Percentiles rank a stretch among this genome's conserved stretches.
These are phyloP conservation scores for Celoporthe dispersa DNA, from an alignment of 2,329 filamentous ascomycete genomes.

Conservation along the genomic window DNA sequence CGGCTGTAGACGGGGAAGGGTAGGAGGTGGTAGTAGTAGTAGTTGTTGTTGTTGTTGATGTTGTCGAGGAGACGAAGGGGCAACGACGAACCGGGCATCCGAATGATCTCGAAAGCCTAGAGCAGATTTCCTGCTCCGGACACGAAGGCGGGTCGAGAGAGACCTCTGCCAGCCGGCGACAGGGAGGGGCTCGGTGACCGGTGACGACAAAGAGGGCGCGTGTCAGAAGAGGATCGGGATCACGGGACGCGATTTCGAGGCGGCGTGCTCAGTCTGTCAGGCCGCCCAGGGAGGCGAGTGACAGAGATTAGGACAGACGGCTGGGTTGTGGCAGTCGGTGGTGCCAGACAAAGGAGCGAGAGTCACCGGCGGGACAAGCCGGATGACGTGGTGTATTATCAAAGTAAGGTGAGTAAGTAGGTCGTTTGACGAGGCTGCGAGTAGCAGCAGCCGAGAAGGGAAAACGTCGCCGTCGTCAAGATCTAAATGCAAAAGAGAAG, in stretches of 20 bases:
- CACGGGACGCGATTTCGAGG: conserved; percentile 24
- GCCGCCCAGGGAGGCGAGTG: conserved; percentile 18
- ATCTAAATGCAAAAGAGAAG: conserved; percentile 13
- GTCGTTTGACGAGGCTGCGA: neutral
- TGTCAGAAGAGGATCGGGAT: conserved; percentile 20
- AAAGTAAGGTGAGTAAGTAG: conserved; percentile 4
- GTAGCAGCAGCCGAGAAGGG: conserved; percentile 2
- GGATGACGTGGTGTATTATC: conserved; percentile 25
- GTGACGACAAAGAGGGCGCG: conserved; percentile 26
- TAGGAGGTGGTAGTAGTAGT: neutral
- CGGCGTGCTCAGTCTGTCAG: conserved; percentile 17
- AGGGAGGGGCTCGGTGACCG: conserved; percentile 20
- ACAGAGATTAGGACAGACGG: conserved; percentile 20
- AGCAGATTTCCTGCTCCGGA: conserved; percentile 30
- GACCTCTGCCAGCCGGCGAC: conserved; percentile 25
- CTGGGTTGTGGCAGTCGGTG: conserved; percentile 14
- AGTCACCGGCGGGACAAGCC: conserved; percentile 22
- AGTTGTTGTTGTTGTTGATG: conserved; percentile 26
- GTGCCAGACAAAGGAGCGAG: conserved; percentile 27
- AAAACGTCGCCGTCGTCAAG: conserved; percentile 19
- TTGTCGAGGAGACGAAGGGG: conserved; percentile 28
- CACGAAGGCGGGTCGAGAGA: conserved; percentile 22
- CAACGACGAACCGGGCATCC: conserved; percentile 31
- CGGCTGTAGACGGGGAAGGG: conserved; percentile 9
- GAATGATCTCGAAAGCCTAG: conserved; percentile 25